Conservation (phyloP, 441 rosid species). For the Erysimum cheiri region DNA sequence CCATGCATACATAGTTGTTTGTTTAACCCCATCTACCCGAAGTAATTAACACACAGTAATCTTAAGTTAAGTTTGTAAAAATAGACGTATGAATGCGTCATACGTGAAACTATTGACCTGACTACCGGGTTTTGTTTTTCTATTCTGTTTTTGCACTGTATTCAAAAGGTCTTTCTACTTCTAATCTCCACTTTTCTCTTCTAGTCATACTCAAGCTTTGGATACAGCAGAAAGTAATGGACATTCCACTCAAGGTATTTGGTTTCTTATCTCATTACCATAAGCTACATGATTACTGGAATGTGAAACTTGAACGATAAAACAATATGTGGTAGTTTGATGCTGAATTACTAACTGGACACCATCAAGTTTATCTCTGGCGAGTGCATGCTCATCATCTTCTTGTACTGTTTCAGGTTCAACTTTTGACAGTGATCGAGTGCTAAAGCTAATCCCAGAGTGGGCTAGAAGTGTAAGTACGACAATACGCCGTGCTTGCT, state of each 20-base stretch:
- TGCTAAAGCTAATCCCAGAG: conserved; percentile 72
- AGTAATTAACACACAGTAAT: neutral
- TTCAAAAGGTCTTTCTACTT: conserved; percentile 10
- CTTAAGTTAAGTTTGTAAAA: neutral
- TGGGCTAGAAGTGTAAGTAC: conserved; percentile 86
- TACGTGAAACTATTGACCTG: conserved; percentile 16
- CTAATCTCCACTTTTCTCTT: conserved; percentile 35
- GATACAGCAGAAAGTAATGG: conserved; percentile 46
- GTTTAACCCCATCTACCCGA: conserved; percentile 17
- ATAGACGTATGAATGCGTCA: neutral
- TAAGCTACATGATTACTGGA: conserved; percentile 24
- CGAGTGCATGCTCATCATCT: conserved; percentile 37
- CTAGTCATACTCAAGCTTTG: conserved; percentile 61
- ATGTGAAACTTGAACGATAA: conserved; percentile 9
- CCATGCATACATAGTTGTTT: conserved; percentile 21
- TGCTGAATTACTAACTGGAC: conserved; percentile 15
- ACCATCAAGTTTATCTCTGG: conserved; percentile 26
- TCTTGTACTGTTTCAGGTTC: conserved; percentile 55
- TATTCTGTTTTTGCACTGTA: conserved; percentile 7
- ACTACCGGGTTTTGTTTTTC: conserved; percentile 14
- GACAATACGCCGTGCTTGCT: conserved; percentile 19
- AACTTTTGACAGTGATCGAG: conserved; percentile 64
- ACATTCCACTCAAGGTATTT: conserved; percentile 53
- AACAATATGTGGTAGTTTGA: conserved; percentile 12
- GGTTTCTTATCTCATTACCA: conserved; percentile 37